Evolutionary conservation across 108 stramenopile genomes (phyloP).

Genomic region (Cyclotella atomus): DNA sequence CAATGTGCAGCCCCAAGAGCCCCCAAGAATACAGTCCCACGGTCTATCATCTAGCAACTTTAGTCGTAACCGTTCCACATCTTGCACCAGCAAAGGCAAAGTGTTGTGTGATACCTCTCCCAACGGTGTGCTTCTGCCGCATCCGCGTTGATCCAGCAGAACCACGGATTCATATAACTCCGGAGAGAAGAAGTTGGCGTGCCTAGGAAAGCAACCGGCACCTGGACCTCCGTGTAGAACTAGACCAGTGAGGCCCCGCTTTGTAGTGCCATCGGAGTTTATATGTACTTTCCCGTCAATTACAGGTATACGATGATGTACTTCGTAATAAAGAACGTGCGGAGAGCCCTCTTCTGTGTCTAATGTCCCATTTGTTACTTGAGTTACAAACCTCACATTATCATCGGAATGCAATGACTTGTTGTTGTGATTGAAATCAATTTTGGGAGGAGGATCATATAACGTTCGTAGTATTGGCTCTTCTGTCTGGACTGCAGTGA

Average conservation of each 20-base stretch:
- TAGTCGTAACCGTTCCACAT: conserved; percentile 72
- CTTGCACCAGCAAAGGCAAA: conserved; percentile 62
- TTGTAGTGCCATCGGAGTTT: conserved; percentile 1
- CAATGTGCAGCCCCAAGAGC: conserved; percentile 90
- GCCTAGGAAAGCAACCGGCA: conserved; percentile 72
- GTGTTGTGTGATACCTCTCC: conserved; percentile 57
- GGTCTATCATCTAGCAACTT: conserved; percentile 50
- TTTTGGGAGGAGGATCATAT: conserved; percentile 27
- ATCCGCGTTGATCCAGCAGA: conserved; percentile 88
- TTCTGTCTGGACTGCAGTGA: no score
- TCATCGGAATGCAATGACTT: neutral
- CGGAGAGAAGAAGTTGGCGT: conserved; percentile 84
- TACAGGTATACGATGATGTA: conserved; percentile 35
- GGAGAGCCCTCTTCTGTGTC: conserved; percentile 39
- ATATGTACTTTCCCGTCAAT: neutral
- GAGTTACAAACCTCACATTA: conserved; percentile 15
- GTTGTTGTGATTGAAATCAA: neutral
- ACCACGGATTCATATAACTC: conserved; percentile 65
- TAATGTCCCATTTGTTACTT: conserved; percentile 27
- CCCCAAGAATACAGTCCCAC: conserved; percentile 87
- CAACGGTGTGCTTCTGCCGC: conserved; percentile 60
- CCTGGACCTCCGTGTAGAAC: conserved; percentile 91
- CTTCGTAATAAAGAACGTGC: conserved; percentile 49
- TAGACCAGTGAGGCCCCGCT: conserved; percentile 47
- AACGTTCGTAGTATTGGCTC: conserved; percentile 20